phyloP scores from a whole-genome alignment of 208 protist species.

The Wallacemonas sp. region DNA sequence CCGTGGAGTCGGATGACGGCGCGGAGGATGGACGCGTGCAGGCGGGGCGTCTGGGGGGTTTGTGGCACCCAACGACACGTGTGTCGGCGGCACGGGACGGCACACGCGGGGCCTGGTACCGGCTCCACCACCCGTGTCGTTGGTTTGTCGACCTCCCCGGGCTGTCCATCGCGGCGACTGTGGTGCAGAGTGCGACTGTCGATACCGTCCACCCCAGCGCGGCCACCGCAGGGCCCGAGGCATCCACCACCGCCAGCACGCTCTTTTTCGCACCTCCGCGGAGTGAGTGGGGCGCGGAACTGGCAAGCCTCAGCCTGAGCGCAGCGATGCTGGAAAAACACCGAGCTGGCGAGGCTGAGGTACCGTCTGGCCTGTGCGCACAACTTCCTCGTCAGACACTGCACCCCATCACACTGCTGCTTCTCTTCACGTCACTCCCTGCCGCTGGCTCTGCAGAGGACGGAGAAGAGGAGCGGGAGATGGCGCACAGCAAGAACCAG shows the following conservation, averaged over 20 bases:
- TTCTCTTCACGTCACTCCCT: constrained; percentile 45
- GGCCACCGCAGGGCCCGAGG: not conserved
- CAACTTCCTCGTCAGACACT: constrained; percentile 11
- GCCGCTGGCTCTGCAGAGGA: not conserved
- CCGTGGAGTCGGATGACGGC: not conserved
- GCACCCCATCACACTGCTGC: constrained; percentile 23
- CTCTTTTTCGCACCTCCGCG: constrained; percentile 5
- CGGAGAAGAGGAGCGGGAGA: no score
- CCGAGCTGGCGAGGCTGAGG: constrained; percentile 1
- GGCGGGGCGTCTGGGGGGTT: constrained; percentile 6
- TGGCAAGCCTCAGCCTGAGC: not conserved
- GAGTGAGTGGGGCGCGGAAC: constrained; percentile 9
- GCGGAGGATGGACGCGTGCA: not conserved
- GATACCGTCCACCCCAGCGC: not conserved
- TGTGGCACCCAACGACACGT: not conserved
- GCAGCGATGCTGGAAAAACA: not conserved
- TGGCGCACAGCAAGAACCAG: no score
- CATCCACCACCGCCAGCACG: constrained; percentile 15
- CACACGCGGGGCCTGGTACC: not conserved
- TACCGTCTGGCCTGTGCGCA: constrained; percentile 1
- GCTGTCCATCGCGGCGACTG: constrained; percentile 38
- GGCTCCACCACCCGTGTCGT: constrained; percentile 3
- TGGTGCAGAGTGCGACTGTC: constrained; percentile 15
- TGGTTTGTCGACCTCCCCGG: constrained; percentile 30
- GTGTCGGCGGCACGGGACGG: not conserved